A percentile compares a stretch with the other conserved stretches of the same genome.
Evolutionary conservation across 306 rosid genomes (phyloP).

Genomic region (Quercus gilva): DNA sequence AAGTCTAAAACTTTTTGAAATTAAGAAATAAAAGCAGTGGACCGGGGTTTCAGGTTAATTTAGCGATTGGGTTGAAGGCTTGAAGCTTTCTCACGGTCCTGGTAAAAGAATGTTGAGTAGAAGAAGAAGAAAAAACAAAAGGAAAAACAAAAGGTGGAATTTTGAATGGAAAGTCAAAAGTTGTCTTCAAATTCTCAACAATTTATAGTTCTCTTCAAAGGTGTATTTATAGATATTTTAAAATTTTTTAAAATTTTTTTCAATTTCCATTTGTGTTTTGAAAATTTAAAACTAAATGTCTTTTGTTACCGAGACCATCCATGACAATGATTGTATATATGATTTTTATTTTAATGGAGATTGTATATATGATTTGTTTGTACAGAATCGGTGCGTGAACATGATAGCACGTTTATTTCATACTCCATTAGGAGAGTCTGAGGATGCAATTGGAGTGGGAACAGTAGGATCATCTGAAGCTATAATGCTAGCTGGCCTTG

Average conservation of each 20-base stretch:
- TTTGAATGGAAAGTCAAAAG: not conserved
- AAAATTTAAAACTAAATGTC: no score
- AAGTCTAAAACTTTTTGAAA: no score
- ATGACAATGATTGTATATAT: not conserved
- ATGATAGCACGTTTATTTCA: slow-evolving; percentile 67
- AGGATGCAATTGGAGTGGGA: slow-evolving; percentile 53
- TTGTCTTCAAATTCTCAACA: not conserved
- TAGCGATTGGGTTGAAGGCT: no score
- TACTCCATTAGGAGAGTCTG: slow-evolving; percentile 59
- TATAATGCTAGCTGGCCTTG: slow-evolving; percentile 81
- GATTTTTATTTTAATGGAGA: no score
- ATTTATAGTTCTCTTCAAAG: no score
- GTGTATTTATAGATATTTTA: no score
- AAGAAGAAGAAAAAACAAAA: not conserved
- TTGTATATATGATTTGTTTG: not conserved
- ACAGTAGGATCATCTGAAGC: slow-evolving; percentile 90
- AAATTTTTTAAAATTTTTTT: no score
- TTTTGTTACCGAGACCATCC: no score
- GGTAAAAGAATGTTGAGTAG: not conserved
- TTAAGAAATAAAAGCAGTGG: no score
- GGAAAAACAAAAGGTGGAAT: not conserved
- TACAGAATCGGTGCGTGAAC: slow-evolving; percentile 73
- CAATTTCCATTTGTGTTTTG: no score
- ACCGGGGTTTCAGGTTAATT: no score
- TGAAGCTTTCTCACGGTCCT: not conserved